phyloP scores from a whole-genome alignment of 2,329 filamentous ascomycete genomes.

The Epichloe hybrida region DNA sequence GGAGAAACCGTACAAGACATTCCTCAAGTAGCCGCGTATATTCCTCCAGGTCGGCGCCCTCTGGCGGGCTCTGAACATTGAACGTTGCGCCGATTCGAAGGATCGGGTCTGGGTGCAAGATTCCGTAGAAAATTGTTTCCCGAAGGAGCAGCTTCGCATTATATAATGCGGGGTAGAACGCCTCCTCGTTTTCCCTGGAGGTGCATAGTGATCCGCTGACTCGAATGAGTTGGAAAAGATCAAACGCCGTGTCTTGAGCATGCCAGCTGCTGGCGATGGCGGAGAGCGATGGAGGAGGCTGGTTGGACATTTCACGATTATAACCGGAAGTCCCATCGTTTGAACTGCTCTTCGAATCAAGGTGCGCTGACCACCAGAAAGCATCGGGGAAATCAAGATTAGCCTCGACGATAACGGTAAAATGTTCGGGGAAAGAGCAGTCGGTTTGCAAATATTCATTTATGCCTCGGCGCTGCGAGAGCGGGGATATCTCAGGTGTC shows the following conservation, averaged over 20 bases:
- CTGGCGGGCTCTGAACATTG: constrained; percentile 13
- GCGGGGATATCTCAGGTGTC: constrained; percentile 36
- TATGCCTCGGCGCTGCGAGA: constrained; percentile 33
- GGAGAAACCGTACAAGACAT: constrained; percentile 37
- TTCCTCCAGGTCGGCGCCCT: constrained; percentile 33
- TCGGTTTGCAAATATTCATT: constrained; percentile 37
- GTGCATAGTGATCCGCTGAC: constrained; percentile 35
- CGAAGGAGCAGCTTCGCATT: constrained; percentile 41
- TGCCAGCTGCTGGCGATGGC: constrained; percentile 40
- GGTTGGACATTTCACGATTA: constrained; percentile 21
- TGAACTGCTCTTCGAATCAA: constrained; percentile 19
- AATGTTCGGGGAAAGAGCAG: constrained; percentile 28
- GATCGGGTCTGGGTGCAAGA: constrained; percentile 33
- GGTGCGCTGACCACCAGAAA: constrained; percentile 45
- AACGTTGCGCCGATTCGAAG: constrained; percentile 21
- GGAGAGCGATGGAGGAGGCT: constrained; percentile 34
- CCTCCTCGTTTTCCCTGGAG: constrained; percentile 34
- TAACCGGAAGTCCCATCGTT: constrained; percentile 7
- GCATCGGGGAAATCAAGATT: constrained; percentile 40
- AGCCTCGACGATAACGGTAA: constrained; percentile 27
- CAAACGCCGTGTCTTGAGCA: constrained; percentile 32
- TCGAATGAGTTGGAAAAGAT: constrained; percentile 38
- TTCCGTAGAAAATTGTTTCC: constrained; percentile 40
- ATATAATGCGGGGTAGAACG: constrained; percentile 36
- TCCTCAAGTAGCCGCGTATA: constrained; percentile 35